Evolutionary conservation across 805 yeast species (phyloP).

Genomic region (Starmera pachycereana): DNA sequence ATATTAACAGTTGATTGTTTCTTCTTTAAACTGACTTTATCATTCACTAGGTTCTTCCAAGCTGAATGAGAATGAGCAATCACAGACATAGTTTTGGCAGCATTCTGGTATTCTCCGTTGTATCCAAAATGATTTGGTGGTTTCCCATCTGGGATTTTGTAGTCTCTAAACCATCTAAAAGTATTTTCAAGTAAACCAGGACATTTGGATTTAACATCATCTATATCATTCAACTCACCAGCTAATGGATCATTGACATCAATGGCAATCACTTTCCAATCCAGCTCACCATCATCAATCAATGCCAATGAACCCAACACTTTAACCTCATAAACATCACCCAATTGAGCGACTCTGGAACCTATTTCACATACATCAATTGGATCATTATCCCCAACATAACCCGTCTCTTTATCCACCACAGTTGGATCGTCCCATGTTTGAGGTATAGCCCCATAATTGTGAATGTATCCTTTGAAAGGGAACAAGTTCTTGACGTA

Average conservation of each 20-base stretch:
- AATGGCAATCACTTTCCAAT: conserved; percentile 82
- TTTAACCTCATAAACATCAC: conserved; percentile 57
- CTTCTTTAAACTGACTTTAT: conserved; percentile 24
- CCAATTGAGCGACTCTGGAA: conserved; percentile 39
- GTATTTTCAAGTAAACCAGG: conserved; percentile 67
- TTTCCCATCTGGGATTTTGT: conserved; percentile 78
- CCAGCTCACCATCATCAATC: conserved; percentile 91
- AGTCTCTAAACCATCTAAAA: conserved; percentile 72
- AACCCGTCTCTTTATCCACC: conserved; percentile 27
- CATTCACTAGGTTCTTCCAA: conserved; percentile 51
- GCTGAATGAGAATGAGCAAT: conserved; percentile 56
- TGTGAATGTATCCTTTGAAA: conserved; percentile 75
- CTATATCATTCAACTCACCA: conserved; percentile 44
- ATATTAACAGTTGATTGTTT: conserved; percentile 38
- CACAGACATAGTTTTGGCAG: conserved; percentile 46
- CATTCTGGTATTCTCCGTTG: conserved; percentile 53
- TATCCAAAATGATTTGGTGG: conserved; percentile 68
- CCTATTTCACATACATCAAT: conserved; percentile 83
- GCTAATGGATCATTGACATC: conserved; percentile 60
- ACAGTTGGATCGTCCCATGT: conserved; percentile 96
- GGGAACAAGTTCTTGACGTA: conserved; percentile 77
- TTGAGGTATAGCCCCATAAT: conserved; percentile 84
- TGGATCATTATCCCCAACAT: conserved; percentile 89
- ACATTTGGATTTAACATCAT: conserved; percentile 55
- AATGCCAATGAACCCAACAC: conserved; percentile 69